Evolutionary conservation across 2,329 filamentous ascomycete species (phyloP).

Genomic region (Aspergillus ustus): DNA sequence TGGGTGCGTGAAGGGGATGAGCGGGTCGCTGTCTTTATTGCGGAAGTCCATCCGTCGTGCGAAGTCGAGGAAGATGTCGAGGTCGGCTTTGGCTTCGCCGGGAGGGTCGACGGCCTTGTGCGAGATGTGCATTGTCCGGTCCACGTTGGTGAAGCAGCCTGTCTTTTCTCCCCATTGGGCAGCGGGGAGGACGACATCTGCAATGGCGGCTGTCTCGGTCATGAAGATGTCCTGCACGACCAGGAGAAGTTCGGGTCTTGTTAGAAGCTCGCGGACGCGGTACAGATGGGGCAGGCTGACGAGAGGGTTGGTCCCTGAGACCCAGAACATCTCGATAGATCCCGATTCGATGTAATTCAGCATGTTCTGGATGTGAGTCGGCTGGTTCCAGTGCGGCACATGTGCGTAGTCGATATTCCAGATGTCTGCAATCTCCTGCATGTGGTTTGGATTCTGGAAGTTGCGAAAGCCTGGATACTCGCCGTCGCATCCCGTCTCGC

Average conservation of each 20-base stretch:
- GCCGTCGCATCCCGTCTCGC: slow-evolving; percentile 45
- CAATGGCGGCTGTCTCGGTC: slow-evolving; percentile 43
- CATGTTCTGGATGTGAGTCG: slow-evolving; percentile 44
- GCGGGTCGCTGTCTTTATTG: slow-evolving; percentile 37
- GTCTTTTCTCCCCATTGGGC: slow-evolving; percentile 47
- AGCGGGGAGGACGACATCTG: slow-evolving; percentile 44
- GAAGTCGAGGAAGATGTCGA: slow-evolving; percentile 45
- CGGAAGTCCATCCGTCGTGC: slow-evolving; percentile 40
- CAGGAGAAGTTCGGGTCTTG: slow-evolving; percentile 39
- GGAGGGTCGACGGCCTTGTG: slow-evolving; percentile 45
- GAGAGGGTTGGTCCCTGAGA: slow-evolving; percentile 45
- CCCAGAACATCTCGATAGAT: slow-evolving; percentile 45
- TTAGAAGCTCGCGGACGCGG: slow-evolving; percentile 35
- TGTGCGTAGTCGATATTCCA: slow-evolving; percentile 43
- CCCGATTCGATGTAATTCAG: slow-evolving; percentile 41
- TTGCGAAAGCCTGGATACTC: slow-evolving; percentile 47
- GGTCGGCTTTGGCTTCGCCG: slow-evolving; percentile 40
- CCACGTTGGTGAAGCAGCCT: slow-evolving; percentile 46
- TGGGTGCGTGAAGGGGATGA: slow-evolving; percentile 35
- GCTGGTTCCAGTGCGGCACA: slow-evolving; percentile 46
- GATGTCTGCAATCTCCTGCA: slow-evolving; percentile 41
- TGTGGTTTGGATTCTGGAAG: slow-evolving; percentile 39
- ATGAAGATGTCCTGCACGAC: slow-evolving; percentile 45
- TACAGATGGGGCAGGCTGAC: slow-evolving; percentile 44
- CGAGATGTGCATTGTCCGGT: slow-evolving; percentile 44